Conservation (phyloP, 1,284 basidiomycete species). For the Cryptococcus deneoformans region DNA sequence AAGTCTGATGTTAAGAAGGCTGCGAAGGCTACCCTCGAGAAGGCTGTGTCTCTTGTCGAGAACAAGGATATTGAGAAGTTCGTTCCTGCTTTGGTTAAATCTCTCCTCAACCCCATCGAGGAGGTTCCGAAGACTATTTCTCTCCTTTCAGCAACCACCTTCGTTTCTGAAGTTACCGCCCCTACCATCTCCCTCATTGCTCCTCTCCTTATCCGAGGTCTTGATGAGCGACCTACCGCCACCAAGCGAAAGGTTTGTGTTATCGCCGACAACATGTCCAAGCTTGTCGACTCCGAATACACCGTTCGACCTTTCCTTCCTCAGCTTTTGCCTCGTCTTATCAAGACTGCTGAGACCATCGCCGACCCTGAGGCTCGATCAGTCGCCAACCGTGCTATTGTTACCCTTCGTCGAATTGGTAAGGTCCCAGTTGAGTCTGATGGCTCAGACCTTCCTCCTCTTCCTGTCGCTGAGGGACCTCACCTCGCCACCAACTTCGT, state of each 20-base stretch:
- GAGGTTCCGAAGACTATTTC: slow-evolving; percentile 96
- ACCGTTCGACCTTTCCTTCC: slow-evolving; percentile 96
- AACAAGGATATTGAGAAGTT: slow-evolving; percentile 95
- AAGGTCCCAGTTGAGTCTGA: slow-evolving; percentile 77
- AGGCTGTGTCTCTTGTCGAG: slow-evolving; percentile 87
- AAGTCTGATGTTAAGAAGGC: slow-evolving; percentile 99
- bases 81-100: slow-evolving; percentile 96
- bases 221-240: slow-evolving; percentile 89
- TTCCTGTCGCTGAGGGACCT: slow-evolving; percentile 69
- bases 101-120: slow-evolving; percentile 98
- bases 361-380: slow-evolving; percentile 94
- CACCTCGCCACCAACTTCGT: slow-evolving; percentile 65
- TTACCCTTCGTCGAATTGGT: slow-evolving; percentile 88
- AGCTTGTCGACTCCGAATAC: slow-evolving; percentile 92
- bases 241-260: slow-evolving; percentile 97
- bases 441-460: slow-evolving; percentile 81
- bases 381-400: slow-evolving; percentile 83
- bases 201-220: slow-evolving; percentile 93
- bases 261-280: slow-evolving; percentile 98
- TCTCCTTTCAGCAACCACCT: slow-evolving; percentile 98
- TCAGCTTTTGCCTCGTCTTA: slow-evolving; percentile 87
- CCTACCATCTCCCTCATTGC: slow-evolving; percentile 99
- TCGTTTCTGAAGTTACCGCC: slow-evolving; percentile 99
- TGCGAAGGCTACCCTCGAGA: slow-evolving; percentile 89
- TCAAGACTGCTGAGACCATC: slow-evolving; percentile 89